Base-by-base conservation (phyloP, 2,329 filamentous ascomycete species). In the Apiospora malaysiana region DNA sequence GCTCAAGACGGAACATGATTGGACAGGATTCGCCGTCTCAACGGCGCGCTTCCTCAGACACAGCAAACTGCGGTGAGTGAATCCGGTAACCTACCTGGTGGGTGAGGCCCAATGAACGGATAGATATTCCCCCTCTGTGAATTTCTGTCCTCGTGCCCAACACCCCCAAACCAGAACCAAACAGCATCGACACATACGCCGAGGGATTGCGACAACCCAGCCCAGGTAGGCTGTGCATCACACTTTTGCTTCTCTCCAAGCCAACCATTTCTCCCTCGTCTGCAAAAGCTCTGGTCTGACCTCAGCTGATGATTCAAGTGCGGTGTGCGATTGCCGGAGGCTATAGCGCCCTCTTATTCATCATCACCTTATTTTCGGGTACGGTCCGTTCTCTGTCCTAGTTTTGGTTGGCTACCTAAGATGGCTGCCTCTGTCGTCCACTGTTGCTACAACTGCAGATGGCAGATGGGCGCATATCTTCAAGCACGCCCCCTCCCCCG, bases 21-120 rank as follows among this genome's bases (percentile, higher is more conserved):
- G 51, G 51, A 37, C 16, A 4, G 9, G 4, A 10, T 3, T 18
- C 27, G 6, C 6, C 40, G 10, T 14, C 32, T 32, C 12, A 21
- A 10, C 27, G n/a, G 56, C 32, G 56, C 56, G 56, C 56, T 63
- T 63, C 56, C 56, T 63, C 56, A 63, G 56, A 63, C 56, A 63
- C 16, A 9, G 16, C 27, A 63, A 63, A 63, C 56, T 63, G 56
- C 56, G 56, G 56, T 63, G 56, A 63, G 56, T 32, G n/a, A 63
- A 63, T 23, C 27, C 37, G 56, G 56, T 37, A 40, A 63, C 32
- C 56, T 40, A 32, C 27, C 25, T 21, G 49, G 49, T 21, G 25
- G 51, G 51, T 21, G 25, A 21, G 18, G 51, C 27, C 51, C 25
- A 32, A 32, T 21, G 16, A 32, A 32, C 10, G 51, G 51, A 37